These are phyloP conservation scores for Beauveria sp. DNA, from an alignment of 2,329 filamentous ascomycete genomes.

Conservation along the genomic window DNA sequence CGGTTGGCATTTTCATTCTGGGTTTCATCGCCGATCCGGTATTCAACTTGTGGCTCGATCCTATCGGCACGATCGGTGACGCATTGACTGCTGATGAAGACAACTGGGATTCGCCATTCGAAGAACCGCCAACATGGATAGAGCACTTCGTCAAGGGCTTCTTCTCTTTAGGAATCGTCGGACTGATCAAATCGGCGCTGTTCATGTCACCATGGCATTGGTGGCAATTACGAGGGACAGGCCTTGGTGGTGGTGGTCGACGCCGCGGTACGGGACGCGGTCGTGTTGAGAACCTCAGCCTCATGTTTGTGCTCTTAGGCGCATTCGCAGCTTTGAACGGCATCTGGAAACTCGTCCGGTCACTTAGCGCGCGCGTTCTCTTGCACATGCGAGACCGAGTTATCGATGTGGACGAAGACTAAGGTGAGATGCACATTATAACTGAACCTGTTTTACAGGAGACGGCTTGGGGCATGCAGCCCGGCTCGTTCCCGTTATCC, in stretches of 20 bases:
- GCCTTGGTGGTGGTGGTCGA: slow-evolving; percentile 41
- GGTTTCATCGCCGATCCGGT: slow-evolving; percentile 92
- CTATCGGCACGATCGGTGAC: slow-evolving; percentile 53
- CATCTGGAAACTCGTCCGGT: slow-evolving; percentile 74
- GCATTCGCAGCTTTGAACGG: slow-evolving; percentile 74
- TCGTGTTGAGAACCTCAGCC: slow-evolving; percentile 69
- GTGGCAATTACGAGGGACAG: slow-evolving; percentile 55
- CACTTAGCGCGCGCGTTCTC: slow-evolving; percentile 64
- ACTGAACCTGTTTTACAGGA: neutral
- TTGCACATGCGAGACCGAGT: slow-evolving; percentile 73
- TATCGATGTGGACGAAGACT: slow-evolving; percentile 63
- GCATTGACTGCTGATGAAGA: slow-evolving; percentile 37
- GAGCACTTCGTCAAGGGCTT: slow-evolving; percentile 86
- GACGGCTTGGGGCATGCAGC: neutral
- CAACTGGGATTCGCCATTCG: slow-evolving; percentile 30
- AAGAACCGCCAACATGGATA: slow-evolving; percentile 56
- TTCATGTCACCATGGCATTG: slow-evolving; percentile 68
- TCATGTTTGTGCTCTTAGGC: slow-evolving; percentile 72
- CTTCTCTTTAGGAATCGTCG: slow-evolving; percentile 80
- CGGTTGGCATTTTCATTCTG: slow-evolving; percentile 68
- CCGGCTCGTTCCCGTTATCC: neutral
- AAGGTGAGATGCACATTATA: slow-evolving; percentile 34
- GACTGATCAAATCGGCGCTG: slow-evolving; percentile 73
- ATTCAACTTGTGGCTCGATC: slow-evolving; percentile 80
- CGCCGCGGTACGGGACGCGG: slow-evolving; percentile 63